Base-by-base conservation (phyloP, 2,329 filamentous ascomycete genomes). In the Didymella sp. region DNA sequence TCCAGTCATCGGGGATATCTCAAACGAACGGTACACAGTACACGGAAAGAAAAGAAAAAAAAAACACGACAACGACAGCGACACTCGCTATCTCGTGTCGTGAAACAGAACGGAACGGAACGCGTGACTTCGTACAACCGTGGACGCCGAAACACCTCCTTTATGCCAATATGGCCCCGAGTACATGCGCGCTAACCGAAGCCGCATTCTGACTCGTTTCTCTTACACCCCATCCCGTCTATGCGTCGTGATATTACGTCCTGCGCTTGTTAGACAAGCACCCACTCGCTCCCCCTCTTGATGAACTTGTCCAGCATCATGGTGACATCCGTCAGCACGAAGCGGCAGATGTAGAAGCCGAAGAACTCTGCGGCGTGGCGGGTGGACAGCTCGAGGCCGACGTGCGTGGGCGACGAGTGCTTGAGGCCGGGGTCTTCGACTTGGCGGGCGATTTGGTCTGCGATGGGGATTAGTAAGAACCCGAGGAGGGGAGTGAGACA, bases 331-430 rank as follows among this genome's bases (percentile, higher is more conserved):
- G 87, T 83, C 59, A 99, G 81, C n/a, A 93, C 92, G 74, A 99
- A 99, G 17, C 95, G 89, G 77, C 94, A 97, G 25, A 99, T 85
- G 75, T 95, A 98, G 77, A 99, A 97, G 15, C 89, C 93, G 75
- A 99, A 99, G 77, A 99, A 99, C 77, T 99, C 95, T 30, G 94
- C 91, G 7, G 94, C 95, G 75, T 97, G 94, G 37, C 94, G 87
- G 31, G 92, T 92, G 73, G 92, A 95, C 37, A 99, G 84, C 78
- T 99, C 95, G 30, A 99, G 85, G 9, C 95, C 95, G 50, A 99
- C 93, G 73, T 97, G 93, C 8, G 95, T 98, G 70, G 92, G 92
- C 67, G 93, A 94, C 17, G 92, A 92, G 77, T 95, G 91, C 66
- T 91, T 90, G 51, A 98, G 84, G 9, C 94, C 94, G 6, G 94